Evolutionary conservation across 257 asterid genomes (phyloP).

Genomic region (Solanum appendiculatum): DNA sequence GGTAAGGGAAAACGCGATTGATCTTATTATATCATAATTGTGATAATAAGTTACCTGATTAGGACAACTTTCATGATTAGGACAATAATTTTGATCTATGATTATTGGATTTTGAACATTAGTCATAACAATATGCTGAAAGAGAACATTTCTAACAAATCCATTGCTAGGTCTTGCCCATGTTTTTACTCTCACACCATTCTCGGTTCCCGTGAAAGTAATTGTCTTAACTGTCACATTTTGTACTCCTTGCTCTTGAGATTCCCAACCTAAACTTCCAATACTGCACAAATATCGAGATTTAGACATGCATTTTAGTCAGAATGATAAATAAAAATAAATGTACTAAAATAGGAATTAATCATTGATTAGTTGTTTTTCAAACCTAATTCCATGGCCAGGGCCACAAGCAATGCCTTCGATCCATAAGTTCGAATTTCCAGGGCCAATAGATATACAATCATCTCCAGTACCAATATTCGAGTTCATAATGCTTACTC

Average conservation of each 20-base stretch:
- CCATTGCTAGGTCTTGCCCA: constrained; percentile 13
- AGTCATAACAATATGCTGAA: constrained; percentile 2
- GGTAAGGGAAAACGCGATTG: background rate
- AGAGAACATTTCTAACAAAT: constrained; percentile 1
- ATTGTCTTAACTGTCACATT: constrained; percentile 3
- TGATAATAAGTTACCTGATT: background rate
- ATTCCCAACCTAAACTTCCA: constrained; percentile 11
- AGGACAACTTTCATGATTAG: constrained; percentile 1
- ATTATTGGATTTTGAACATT: constrained; percentile 12
- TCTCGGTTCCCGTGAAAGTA: background rate
- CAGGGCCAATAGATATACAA: constrained; percentile 27
- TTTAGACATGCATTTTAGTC: background rate
- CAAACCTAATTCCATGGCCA: constrained; percentile 29
- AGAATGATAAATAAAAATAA: background rate
- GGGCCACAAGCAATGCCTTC: constrained; percentile 20
- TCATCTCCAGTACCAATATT: constrained; percentile 24
- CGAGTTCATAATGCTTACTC: constrained; percentile 9
- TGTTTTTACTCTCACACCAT: constrained; percentile 12
- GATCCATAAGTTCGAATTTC: constrained; percentile 12
- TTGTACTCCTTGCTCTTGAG: constrained; percentile 4
- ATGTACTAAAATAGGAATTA: background rate
- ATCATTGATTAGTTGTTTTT: background rate
- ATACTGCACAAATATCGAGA: background rate
- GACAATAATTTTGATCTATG: constrained; percentile 15
- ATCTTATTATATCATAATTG: background rate